Conservation (phyloP, 1,284 basidiomycete genomes). For the Ceraceosorus guamensis region DNA sequence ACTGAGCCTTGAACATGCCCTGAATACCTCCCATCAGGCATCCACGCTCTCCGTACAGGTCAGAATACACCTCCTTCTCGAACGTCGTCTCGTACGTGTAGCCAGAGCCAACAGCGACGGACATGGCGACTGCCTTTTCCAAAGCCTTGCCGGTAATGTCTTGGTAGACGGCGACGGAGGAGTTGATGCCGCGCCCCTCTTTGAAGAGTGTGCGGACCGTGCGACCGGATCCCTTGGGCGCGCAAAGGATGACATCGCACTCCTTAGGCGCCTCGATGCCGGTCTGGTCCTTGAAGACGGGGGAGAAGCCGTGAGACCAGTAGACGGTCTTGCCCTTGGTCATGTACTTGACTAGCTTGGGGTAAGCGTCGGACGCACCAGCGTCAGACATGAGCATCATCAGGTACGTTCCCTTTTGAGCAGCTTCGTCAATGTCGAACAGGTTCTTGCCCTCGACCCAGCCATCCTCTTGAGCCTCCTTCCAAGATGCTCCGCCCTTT, state of each 20-base stretch:
- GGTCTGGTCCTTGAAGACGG: constrained; percentile 97
- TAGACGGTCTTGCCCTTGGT: constrained; percentile 98
- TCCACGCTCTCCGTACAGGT: constrained; percentile 99
- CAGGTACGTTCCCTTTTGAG: constrained; percentile 90
- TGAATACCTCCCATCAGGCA: constrained; percentile 98
- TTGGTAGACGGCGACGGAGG: constrained; percentile 72
- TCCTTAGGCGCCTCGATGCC: constrained; percentile 83
- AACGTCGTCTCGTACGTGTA: constrained; percentile 99
- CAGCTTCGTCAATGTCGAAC: constrained; percentile 97
- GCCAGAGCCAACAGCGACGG: constrained; percentile 89
- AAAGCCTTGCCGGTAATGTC: constrained; percentile 96
- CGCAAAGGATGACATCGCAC: constrained; percentile 97
- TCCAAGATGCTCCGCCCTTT: constrained; percentile 93
- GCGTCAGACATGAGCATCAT: constrained; percentile 99
- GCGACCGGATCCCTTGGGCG: constrained; percentile 96
- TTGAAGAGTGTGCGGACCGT: constrained; percentile 99
- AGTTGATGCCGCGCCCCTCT: constrained; percentile 97
- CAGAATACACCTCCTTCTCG: constrained; percentile 98
- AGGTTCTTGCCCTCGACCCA: constrained; percentile 97
- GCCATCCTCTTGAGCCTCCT: constrained; percentile 87
- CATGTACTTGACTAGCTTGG: constrained; percentile 71
- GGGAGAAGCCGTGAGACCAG: constrained; percentile 99
- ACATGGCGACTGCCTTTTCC: constrained; percentile 92
- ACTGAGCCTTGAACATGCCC: constrained; percentile 98
- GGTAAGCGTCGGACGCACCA: constrained; percentile 93